Conservation (phyloP, 2,329 filamentous ascomycete species). For the Aspergillus sp. region DNA sequence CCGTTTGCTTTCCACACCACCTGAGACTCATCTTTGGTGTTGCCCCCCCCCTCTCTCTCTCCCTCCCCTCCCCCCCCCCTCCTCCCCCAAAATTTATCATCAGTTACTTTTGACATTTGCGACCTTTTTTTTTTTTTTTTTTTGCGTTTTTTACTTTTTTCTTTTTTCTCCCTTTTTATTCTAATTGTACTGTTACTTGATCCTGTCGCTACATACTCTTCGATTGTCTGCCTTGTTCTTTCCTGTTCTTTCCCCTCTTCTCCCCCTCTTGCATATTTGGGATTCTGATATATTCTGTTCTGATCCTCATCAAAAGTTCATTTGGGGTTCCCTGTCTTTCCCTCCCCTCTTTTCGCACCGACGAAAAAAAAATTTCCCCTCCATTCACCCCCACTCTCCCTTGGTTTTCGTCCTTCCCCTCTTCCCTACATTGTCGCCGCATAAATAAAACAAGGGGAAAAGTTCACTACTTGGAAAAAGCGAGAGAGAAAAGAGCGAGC, state of each 20-base stretch:
- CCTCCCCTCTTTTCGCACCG: not conserved
- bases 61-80: not conserved
- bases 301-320: not conserved
- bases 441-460: not conserved
- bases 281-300: not conserved
- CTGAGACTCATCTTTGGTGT: slow-evolving; percentile 1
- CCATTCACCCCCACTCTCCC: not conserved
- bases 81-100: not conserved
- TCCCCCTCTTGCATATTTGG: not conserved
- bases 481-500: not conserved
- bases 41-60: not conserved
- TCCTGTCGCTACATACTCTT: not conserved
- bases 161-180: not conserved
- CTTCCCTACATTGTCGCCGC: not conserved
- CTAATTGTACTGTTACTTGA: not conserved
- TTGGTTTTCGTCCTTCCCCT: not conserved
- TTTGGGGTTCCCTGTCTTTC: not conserved
- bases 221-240: not conserved
- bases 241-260: not conserved
- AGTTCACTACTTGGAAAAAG: not conserved
- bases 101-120: not conserved
- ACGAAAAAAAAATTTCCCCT: not conserved
- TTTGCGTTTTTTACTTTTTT: not conserved
- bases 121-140: not conserved
- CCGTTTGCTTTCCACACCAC: not conserved